These are phyloP conservation scores for Passalora sequoiae DNA, from an alignment of 2,329 filamentous ascomycete genomes.

Conservation along the genomic window DNA sequence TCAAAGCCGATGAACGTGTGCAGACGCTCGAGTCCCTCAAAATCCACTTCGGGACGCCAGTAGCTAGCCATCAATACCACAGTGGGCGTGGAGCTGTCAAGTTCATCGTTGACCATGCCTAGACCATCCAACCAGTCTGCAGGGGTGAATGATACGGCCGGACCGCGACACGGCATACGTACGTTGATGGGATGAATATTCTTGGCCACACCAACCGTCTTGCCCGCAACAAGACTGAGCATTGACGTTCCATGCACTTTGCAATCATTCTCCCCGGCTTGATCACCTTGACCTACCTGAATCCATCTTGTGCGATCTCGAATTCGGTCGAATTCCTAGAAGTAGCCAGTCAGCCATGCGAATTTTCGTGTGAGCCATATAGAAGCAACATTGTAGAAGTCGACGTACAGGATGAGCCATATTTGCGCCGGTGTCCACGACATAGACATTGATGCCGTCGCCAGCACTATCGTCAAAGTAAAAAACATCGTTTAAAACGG, in stretches of 20 bases:
- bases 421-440: constrained; percentile 1
- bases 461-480: constrained; percentile 2
- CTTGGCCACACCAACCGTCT: constrained; percentile 1
- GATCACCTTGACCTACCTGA: constrained; percentile 1
- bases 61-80: neutral
- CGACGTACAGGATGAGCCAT: neutral
- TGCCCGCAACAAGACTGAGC: constrained; percentile 2
- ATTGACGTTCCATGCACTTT: neutral
- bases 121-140: constrained; percentile 3
- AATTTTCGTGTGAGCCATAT: neutral
- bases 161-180: neutral
- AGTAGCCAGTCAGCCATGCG: neutral
- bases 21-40: neutral
- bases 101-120: neutral
- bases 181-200: neutral
- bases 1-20: neutral
- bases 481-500: neutral
- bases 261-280: neutral
- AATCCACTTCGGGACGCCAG: neutral
- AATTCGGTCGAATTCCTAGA: neutral
- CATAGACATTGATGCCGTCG: neutral
- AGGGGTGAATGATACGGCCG: neutral
- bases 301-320: neutral
- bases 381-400: neutral
- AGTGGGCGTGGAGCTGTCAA: neutral